These are phyloP conservation scores for Verticillium zaregamsianum DNA, from an alignment of 2,329 filamentous ascomycete genomes.

Conservation along the genomic window DNA sequence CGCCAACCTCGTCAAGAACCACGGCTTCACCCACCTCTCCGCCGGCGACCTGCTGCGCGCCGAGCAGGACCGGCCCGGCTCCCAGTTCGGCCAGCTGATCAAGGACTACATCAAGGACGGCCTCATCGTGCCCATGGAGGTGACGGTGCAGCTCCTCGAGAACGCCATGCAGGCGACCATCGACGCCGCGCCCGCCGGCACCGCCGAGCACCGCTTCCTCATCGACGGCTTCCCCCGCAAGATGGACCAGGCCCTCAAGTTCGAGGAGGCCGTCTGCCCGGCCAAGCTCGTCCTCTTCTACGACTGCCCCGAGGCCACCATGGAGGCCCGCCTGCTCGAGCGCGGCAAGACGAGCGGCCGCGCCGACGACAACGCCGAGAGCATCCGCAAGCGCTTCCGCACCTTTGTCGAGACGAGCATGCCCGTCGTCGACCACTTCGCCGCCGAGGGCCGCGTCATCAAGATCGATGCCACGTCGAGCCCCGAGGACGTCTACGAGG, in stretches of 20 bases:
- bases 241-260: slow-evolving; percentile 93
- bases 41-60: slow-evolving; percentile 91
- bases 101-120: slow-evolving; percentile 90
- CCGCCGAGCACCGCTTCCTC: slow-evolving; percentile 61
- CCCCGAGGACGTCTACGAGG: slow-evolving; percentile 58
- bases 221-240: slow-evolving; percentile 88
- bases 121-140: slow-evolving; percentile 97
- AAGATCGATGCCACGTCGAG: slow-evolving; percentile 68
- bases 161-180: slow-evolving; percentile 82
- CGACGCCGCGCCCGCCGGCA: slow-evolving; percentile 25
- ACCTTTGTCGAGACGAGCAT: slow-evolving; percentile 95
- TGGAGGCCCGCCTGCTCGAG: slow-evolving; percentile 80
- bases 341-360: slow-evolving; percentile 90
- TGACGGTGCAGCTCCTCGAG: slow-evolving; percentile 88
- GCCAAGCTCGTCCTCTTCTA: slow-evolving; percentile 88
- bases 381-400: slow-evolving; percentile 92
- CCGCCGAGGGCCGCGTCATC: slow-evolving; percentile 71
- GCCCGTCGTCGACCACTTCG: slow-evolving; percentile 89
- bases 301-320: slow-evolving; percentile 84
- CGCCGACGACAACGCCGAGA: slow-evolving; percentile 90
- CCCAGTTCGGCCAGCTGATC: slow-evolving; percentile 90
- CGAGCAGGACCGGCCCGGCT: slow-evolving; percentile 83
- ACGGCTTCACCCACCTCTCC: slow-evolving; percentile 88
- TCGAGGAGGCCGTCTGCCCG: slow-evolving; percentile 83
- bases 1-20: slow-evolving; percentile 77